A percentile compares a stretch with the other conserved stretches of the same genome.
Conservation (phyloP, 164 flowering plant genomes). For the Sedum album region DNA sequence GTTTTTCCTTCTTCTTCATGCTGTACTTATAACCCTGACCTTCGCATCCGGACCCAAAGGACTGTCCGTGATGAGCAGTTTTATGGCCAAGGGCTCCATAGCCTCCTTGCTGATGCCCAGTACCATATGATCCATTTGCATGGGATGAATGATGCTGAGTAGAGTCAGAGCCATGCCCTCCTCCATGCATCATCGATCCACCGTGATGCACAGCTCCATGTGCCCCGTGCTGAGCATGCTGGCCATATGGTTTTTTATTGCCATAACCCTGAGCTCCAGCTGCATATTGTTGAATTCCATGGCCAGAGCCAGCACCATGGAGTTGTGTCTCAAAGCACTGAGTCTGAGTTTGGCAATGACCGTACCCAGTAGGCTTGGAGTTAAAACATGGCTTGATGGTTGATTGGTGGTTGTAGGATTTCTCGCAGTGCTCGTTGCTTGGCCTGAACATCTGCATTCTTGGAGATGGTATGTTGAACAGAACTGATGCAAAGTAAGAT, state of each 20-base stretch:
- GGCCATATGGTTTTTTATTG: background rate
- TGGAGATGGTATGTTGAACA: background rate
- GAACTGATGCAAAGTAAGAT: background rate
- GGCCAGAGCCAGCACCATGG: constrained; percentile 1
- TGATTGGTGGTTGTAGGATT: constrained; percentile 7
- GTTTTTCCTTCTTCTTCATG: background rate
- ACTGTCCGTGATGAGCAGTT: background rate
- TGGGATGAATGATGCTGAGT: background rate
- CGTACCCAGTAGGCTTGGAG: background rate
- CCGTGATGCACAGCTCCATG: background rate
- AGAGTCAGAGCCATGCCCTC: background rate
- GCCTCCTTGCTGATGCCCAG: background rate
- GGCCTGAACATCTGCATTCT: constrained; percentile 7
- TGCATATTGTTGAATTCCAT: background rate
- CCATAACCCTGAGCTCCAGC: background rate
- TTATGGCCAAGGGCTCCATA: background rate
- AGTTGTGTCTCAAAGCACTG: constrained; percentile 1
- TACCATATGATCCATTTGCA: background rate
- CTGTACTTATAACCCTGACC: background rate
- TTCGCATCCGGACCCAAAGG: constrained; percentile 1
- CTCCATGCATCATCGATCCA: background rate
- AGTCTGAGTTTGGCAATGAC: constrained; percentile 4
- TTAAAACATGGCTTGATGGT: background rate
- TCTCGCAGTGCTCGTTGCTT: constrained; percentile 2
- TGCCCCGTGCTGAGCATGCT: background rate